These are phyloP conservation scores for Monosporascus ibericus DNA, from an alignment of 2,329 filamentous ascomycete species.

Conservation along the genomic window DNA sequence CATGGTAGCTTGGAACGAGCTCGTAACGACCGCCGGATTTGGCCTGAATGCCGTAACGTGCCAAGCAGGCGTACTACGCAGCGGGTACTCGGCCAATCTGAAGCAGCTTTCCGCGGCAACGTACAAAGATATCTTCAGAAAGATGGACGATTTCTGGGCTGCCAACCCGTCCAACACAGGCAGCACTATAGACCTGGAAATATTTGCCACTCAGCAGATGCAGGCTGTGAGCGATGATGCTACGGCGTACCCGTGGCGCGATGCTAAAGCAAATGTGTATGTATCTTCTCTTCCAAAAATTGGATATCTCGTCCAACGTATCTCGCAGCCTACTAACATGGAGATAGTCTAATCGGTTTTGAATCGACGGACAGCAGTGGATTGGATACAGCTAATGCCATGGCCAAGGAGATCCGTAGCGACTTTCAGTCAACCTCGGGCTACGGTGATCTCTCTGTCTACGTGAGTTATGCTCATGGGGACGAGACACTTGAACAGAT, in stretches of 20 bases:
- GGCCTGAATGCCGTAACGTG: background rate
- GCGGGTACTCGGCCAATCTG: background rate
- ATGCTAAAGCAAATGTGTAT: background rate
- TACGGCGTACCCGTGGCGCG: conserved; percentile 1
- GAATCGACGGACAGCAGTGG: too few species aligned
- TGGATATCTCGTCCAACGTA: too few species aligned
- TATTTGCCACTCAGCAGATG: too few species aligned
- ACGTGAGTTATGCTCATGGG: background rate
- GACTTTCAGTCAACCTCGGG: background rate
- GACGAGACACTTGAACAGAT: background rate
- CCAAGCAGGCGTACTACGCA: background rate
- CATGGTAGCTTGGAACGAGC: background rate
- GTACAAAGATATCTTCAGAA: background rate
- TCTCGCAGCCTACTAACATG: too few species aligned
- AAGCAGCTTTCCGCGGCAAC: background rate
- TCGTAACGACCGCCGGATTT: background rate
- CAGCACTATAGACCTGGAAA: background rate
- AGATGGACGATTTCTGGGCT: background rate
- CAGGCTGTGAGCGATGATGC: background rate
- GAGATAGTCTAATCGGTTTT: too few species aligned
- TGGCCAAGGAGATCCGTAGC: too few species aligned
- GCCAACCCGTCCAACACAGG: background rate
- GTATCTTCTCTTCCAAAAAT: too few species aligned
- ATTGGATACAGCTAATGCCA: too few species aligned
- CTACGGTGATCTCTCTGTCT: background rate